phyloP scores from a whole-genome alignment of 1,284 basidiomycete species.

The Ceratobasidium sp. region DNA sequence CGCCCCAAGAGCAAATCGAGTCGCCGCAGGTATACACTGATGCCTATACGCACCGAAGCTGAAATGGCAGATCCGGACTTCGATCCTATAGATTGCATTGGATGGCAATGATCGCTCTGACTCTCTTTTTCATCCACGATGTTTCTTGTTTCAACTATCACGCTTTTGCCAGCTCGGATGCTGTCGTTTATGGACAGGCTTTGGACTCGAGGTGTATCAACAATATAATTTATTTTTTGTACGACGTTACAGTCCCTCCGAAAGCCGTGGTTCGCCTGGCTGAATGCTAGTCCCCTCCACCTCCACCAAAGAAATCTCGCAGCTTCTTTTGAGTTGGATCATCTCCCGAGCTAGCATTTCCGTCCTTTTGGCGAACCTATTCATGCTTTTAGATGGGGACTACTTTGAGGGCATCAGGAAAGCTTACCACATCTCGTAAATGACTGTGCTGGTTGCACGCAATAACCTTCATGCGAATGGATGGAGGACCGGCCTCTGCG shows the following conservation, averaged over 20 bases:
- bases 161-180: no score
- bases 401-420: not conserved
- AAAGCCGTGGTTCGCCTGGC: not conserved
- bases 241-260: not conserved
- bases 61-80: constrained; percentile 34
- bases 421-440: constrained; percentile 62
- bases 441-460: constrained; percentile 66
- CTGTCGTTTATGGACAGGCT: not conserved
- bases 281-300: constrained; percentile 27
- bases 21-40: constrained; percentile 31
- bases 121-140: no score
- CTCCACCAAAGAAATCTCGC: constrained; percentile 78
- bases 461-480: constrained; percentile 56
- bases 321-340: constrained; percentile 81
- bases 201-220: constrained; percentile 10
- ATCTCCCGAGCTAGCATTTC: constrained; percentile 73
- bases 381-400: not conserved
- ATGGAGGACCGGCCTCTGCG: constrained; percentile 12
- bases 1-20: constrained; percentile 6
- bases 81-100: constrained; percentile 31
- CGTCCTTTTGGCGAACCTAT: constrained; percentile 77
- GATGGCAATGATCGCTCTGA: constrained; percentile 26
- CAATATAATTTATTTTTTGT: constrained; percentile 21
- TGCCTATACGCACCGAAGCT: constrained; percentile 18
- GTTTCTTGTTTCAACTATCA: no score